Base-by-base conservation (phyloP, 805 yeast species). In the Metschnikowia corniflorae region DNA sequence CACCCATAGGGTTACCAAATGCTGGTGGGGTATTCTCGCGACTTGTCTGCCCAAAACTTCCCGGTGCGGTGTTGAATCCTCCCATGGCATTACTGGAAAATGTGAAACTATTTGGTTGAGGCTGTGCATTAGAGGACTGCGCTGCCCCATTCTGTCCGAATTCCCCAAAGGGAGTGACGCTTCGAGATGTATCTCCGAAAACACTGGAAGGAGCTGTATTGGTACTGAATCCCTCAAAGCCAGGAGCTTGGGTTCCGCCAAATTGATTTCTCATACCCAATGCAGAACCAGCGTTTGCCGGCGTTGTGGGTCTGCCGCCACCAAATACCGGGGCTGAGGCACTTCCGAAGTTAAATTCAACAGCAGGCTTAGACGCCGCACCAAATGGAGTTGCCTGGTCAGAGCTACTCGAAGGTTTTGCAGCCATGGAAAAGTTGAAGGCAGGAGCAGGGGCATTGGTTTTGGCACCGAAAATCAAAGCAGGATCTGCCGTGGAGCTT, bases 401-500 rank as follows among this genome's bases (percentile, higher is more conserved):
- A 23, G 16, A 31, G 27, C 18, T 33, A 9, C 7, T 31, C 12
- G 16, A 16, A 16, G 31, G 39, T 26, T 25, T 35, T n/a, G 17
- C 39, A 10, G 21, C 31, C 34, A 32, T 39, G 1, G 49, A 32
- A 33, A 46, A 44, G 28, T 35, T 46, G 37, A 46, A 46, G 3
- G 42, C 39, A 3, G 50, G 44, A 6, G 44, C 37, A 8, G 52
- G 50, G 9, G 49, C 44, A 10, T 27, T 28, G 9, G 40, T 38
- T 2, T 47, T 50, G 8, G 23, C 41, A 15, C 61, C 63, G 39
- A 62, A 62, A 10, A 61, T 54, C 33, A 47, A 39, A 1, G 67
- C 55, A 1, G 67, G 66, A 35, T 59, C 63, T 5, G 64, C 63
- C 2, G 60, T 49, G 1, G 57, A 43, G 7, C 34, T 23, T 25